These are phyloP conservation scores for Flaveria bidentis DNA, from an alignment of 129 eudicot genomes.

Conservation along the genomic window DNA sequence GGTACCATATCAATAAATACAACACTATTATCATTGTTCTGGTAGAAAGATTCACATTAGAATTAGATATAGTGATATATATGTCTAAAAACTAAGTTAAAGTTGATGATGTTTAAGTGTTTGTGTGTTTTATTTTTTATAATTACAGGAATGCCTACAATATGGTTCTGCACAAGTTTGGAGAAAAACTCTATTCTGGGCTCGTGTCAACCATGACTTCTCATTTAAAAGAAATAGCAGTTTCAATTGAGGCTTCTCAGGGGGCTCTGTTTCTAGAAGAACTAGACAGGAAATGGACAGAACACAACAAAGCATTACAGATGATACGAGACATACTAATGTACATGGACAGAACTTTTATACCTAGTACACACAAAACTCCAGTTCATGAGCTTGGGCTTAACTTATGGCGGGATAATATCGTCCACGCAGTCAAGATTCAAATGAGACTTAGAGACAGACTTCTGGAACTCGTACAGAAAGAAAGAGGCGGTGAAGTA, in stretches of 20 bases:
- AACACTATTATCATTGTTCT: neutral
- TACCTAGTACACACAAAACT: slow-evolving; percentile 11
- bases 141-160: slow-evolving; percentile 54
- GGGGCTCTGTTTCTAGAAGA: slow-evolving; percentile 18
- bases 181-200: slow-evolving; percentile 53
- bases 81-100: neutral
- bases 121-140: neutral
- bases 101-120: neutral
- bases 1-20: neutral
- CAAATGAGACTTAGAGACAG: neutral
- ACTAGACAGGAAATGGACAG: slow-evolving; percentile 5
- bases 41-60: neutral
- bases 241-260: slow-evolving; percentile 1
- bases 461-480: slow-evolving; percentile 17
- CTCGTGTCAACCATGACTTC: slow-evolving; percentile 36
- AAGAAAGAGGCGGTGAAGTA: slow-evolving; percentile 18
- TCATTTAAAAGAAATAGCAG: slow-evolving; percentile 8
- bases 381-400: slow-evolving; percentile 6
- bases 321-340: slow-evolving; percentile 7
- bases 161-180: slow-evolving; percentile 59
- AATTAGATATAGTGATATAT: neutral
- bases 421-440: neutral
- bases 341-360: slow-evolving; percentile 14
- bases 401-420: slow-evolving; percentile 1
- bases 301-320: slow-evolving; percentile 16